These are phyloP conservation scores for Beauveria varroae DNA, from an alignment of 2,329 filamentous ascomycete species.

Conservation along the genomic window DNA sequence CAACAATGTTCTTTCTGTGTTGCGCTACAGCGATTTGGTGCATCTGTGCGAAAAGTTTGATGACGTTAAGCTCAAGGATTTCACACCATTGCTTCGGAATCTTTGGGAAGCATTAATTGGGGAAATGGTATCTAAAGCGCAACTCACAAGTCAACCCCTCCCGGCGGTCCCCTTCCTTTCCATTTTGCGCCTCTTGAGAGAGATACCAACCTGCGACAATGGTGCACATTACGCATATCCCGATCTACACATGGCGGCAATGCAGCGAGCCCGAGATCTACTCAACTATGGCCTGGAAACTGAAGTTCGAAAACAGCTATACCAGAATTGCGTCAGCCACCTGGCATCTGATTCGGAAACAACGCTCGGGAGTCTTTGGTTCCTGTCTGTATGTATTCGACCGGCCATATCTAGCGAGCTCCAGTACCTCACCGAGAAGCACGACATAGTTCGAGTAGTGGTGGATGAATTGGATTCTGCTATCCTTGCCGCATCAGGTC, in stretches of 20 bases:
- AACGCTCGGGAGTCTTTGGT: conserved; percentile 66
- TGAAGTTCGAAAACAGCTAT: conserved; percentile 54
- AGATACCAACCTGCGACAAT: conserved; percentile 53
- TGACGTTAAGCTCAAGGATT: conserved; percentile 26
- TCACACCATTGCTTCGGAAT: conserved; percentile 53
- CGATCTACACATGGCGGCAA: conserved; percentile 57
- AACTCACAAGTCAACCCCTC: conserved; percentile 25
- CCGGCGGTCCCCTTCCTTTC: conserved; percentile 41
- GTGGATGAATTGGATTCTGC: conserved; percentile 58
- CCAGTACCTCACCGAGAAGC: conserved; percentile 48
- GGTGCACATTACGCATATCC: conserved; percentile 49
- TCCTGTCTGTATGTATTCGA: conserved; percentile 45
- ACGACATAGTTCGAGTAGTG: conserved; percentile 53
- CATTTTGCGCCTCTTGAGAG: conserved; percentile 61
- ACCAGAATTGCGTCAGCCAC: conserved; percentile 59
- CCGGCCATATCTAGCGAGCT: conserved; percentile 43
- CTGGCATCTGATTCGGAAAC: conserved; percentile 55
- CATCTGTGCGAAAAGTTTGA: conserved; percentile 67
- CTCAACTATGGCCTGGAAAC: conserved; percentile 45
- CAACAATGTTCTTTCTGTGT: conserved; percentile 38
- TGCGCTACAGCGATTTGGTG: conserved; percentile 42
- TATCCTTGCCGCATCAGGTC: conserved; percentile 18
- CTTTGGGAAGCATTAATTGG: conserved; percentile 53
- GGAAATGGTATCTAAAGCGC: conserved; percentile 37
- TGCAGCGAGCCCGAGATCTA: conserved; percentile 53